Base-by-base conservation (phyloP, 2,329 filamentous ascomycete genomes). In the Fusarium albosuccineum region DNA sequence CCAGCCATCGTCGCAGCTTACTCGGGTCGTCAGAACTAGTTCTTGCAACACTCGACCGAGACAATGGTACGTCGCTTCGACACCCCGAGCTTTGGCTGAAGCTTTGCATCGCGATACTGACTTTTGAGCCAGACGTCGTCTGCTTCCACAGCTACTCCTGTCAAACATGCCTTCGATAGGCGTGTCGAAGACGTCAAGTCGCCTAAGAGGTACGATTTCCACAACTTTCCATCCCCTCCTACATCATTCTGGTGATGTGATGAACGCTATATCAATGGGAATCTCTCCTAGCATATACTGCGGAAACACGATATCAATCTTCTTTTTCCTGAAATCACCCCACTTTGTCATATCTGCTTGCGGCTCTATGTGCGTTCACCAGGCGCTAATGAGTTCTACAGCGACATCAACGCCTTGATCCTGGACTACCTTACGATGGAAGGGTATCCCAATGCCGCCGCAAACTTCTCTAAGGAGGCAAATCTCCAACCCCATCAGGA, bases 221-320 rank as follows among this genome's bases (percentile, higher is more conserved):
- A 16, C 29, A 27, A 22, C 11, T 4, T 10, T n/a, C 36, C 37
- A 11, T 39, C 33, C 42, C 17, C 52, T 53, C 51, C 37, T 42
- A 46, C 30, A n/a, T 46, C 36, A 22, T n/a, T 29, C 27, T 11
- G 49, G 67, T 70, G 68, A 82, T 73, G 84, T 89, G 85, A 97
- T 97, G 94, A 97, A 92, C 84, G 86, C 82, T 82, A 86, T 90
- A 90, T 92, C 91, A 97, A 97, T 99, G 96, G 96, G 96, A 99
- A 99, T 99, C 96, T 99, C 97, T 99, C 96, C 92, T 93, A 98
- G 92, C 87, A 88, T 84, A 82, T 79, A 81, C 87, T 99, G 96
- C 92, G 91, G 96, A 99, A 93, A 89, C 80, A 85, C 82, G 85
- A 90, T 92, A 79, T 78, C 65, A 72, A 78, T 78, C 74, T 90